Percentiles rank a stretch among this genome's conserved stretches.
These are phyloP conservation scores for Parastagonospora avenae DNA, from an alignment of 2,329 filamentous ascomycete species.

Conservation along the genomic window DNA sequence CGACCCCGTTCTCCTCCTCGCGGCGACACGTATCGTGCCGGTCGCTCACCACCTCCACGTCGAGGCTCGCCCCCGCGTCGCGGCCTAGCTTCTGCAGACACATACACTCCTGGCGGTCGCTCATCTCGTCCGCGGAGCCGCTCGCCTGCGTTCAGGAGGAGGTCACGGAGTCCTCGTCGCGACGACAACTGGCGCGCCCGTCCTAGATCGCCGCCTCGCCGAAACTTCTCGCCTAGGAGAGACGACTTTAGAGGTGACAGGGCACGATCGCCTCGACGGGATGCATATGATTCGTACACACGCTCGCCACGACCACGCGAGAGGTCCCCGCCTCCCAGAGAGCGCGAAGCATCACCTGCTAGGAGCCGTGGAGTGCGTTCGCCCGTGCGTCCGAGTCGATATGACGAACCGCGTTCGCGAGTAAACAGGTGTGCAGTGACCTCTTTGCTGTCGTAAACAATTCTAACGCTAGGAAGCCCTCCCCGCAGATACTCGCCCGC, in stretches of 20 bases:
- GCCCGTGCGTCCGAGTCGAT: constrained; percentile 47
- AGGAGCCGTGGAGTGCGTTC: constrained; percentile 54
- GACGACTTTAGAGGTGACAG: constrained; percentile 46
- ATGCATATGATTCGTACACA: constrained; percentile 46
- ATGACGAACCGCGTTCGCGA: constrained; percentile 53
- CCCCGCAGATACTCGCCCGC: constrained; percentile 51
- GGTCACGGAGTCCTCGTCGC: constrained; percentile 48
- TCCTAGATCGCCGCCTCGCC: constrained; percentile 56
- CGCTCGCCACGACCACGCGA: constrained; percentile 51
- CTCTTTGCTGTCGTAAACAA: not conserved
- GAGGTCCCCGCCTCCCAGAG: constrained; percentile 51
- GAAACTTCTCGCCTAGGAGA: constrained; percentile 47
- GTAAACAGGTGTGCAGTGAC: constrained; percentile 36
- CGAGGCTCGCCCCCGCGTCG: constrained; percentile 38
- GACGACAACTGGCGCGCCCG: constrained; percentile 52
- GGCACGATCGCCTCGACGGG: constrained; percentile 48
- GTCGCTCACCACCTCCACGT: constrained; percentile 40
- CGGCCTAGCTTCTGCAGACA: constrained; percentile 46
- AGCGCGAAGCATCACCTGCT: constrained; percentile 53
- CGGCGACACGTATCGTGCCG: constrained; percentile 45
- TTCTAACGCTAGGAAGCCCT: constrained; percentile 28
- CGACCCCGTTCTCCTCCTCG: constrained; percentile 38
- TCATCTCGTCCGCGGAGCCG: constrained; percentile 45
- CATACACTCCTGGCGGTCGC: constrained; percentile 47
- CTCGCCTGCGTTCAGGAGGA: constrained; percentile 45